A percentile compares a stretch with the other conserved stretches of the same genome.
These are phyloP conservation scores for Botryotinia narcissicola DNA, from an alignment of 2,329 filamentous ascomycete genomes.

Conservation along the genomic window DNA sequence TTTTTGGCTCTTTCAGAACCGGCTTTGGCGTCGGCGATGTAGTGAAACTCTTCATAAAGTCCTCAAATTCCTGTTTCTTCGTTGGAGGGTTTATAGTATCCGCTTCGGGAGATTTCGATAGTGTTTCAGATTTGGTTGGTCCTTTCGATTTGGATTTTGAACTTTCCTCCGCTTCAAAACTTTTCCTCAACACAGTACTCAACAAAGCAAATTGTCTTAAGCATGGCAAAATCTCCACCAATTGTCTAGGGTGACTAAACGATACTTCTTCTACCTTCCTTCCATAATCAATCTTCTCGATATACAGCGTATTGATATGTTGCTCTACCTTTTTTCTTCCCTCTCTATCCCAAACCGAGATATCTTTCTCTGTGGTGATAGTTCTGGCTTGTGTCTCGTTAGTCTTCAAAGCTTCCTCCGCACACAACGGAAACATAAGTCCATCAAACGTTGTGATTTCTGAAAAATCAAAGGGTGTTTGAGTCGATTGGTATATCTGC, in stretches of 20 bases:
- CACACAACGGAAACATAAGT: constrained; percentile 53
- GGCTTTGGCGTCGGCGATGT: constrained; percentile 7
- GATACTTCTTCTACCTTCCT: constrained; percentile 65
- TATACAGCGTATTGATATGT: constrained; percentile 62
- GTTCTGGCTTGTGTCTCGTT: constrained; percentile 52
- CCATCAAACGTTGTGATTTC: constrained; percentile 46
- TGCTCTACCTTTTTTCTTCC: constrained; percentile 33
- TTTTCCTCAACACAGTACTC: constrained; percentile 60
- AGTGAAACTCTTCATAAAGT: constrained; percentile 31
- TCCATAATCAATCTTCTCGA: constrained; percentile 72
- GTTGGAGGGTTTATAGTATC: constrained; percentile 22
- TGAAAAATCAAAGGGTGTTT: constrained; percentile 57
- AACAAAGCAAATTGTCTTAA: constrained; percentile 75
- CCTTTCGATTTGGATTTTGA: neutral
- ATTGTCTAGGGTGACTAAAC: constrained; percentile 74
- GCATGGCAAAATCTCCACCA: constrained; percentile 69
- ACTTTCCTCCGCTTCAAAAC: constrained; percentile 44
- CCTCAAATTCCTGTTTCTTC: constrained; percentile 34
- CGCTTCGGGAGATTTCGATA: neutral
- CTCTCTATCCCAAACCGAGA: constrained; percentile 43
- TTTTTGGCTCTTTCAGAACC: constrained; percentile 12
- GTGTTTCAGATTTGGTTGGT: neutral
- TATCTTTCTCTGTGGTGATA: constrained; percentile 49
- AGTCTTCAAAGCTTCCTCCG: constrained; percentile 48
- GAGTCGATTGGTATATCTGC: constrained; percentile 59